A percentile compares a stretch with the other conserved stretches of the same genome.
Conservation (phyloP, 2,329 filamentous ascomycete genomes). For the Escovopsis weberi region DNA sequence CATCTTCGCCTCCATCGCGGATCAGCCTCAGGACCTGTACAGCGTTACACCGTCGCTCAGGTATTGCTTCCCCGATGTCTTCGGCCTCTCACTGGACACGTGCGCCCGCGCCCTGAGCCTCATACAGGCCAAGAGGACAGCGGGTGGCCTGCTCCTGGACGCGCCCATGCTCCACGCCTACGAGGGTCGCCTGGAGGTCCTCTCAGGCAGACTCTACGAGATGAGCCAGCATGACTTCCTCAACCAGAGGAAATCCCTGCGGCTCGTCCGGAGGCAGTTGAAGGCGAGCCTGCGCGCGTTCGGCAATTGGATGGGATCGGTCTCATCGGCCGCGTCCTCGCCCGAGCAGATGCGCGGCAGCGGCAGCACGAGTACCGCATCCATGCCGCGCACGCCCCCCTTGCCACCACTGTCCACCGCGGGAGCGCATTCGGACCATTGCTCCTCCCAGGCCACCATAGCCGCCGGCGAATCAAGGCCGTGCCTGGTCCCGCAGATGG, state of each 20-base stretch:
- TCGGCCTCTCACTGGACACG: slow-evolving; percentile 17
- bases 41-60: slow-evolving; percentile 9
- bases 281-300: slow-evolving; percentile 14
- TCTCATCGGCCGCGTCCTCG: slow-evolving; percentile 6
- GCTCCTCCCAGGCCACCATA: slow-evolving; percentile 7
- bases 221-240: slow-evolving; percentile 16
- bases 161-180: slow-evolving; percentile 10
- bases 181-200: slow-evolving; percentile 11
- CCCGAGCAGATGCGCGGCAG: slow-evolving; percentile 5
- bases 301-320: slow-evolving; percentile 7
- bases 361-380: neutral
- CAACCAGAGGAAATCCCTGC: slow-evolving; percentile 11
- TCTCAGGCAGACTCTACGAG: slow-evolving; percentile 14
- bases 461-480: slow-evolving; percentile 5
- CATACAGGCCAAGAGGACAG: slow-evolving; percentile 10
- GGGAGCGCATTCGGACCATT: slow-evolving; percentile 5
- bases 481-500: slow-evolving; percentile 8
- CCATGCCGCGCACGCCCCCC: slow-evolving; percentile 9
- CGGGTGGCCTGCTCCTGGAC: slow-evolving; percentile 8
- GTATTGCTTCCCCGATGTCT: slow-evolving; percentile 14
- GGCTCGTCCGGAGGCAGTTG: slow-evolving; percentile 15
- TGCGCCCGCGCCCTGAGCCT: slow-evolving; percentile 16
- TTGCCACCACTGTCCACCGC: neutral
- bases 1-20: slow-evolving; percentile 9
- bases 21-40: slow-evolving; percentile 11